A percentile compares a stretch with the other conserved stretches of the same genome.
These are phyloP conservation scores for Paralagenidium karlingii DNA, from an alignment of 352 stramenopile genomes.

Conservation along the genomic window DNA sequence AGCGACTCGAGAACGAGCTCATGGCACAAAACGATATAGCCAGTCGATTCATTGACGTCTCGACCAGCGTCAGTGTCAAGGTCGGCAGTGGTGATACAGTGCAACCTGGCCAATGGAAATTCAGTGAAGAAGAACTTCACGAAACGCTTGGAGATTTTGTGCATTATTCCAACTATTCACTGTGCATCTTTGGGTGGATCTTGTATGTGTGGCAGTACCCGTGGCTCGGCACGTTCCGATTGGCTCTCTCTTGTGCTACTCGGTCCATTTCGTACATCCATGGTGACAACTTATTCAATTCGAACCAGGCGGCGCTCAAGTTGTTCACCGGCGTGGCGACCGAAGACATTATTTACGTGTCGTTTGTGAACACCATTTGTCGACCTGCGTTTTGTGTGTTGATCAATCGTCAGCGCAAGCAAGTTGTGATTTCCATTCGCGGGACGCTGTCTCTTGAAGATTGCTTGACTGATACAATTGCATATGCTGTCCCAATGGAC, in stretches of 20 bases:
- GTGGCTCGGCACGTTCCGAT: conserved; percentile 60
- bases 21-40: neutral
- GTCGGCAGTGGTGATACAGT: no score
- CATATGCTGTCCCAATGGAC: conserved; percentile 66
- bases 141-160: conserved; percentile 39
- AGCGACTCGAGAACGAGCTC: neutral
- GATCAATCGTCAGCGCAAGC: conserved; percentile 52
- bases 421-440: conserved; percentile 73
- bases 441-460: conserved; percentile 80
- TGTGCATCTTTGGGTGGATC: conserved; percentile 86
- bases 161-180: conserved; percentile 76
- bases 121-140: conserved; percentile 1
- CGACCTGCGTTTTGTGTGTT: conserved; percentile 69
- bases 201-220: conserved; percentile 83
- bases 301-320: conserved; percentile 66
- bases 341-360: conserved; percentile 73
- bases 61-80: neutral
- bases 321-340: conserved; percentile 48
- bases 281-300: conserved; percentile 76
- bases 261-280: conserved; percentile 50
- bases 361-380: conserved; percentile 72
- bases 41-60: neutral
- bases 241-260: conserved; percentile 69
- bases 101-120: neutral
- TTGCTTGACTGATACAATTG: conserved; percentile 77